These are phyloP conservation scores for Tuber borchii DNA, from an alignment of 495 filamentous ascomycete genomes.

Conservation along the genomic window DNA sequence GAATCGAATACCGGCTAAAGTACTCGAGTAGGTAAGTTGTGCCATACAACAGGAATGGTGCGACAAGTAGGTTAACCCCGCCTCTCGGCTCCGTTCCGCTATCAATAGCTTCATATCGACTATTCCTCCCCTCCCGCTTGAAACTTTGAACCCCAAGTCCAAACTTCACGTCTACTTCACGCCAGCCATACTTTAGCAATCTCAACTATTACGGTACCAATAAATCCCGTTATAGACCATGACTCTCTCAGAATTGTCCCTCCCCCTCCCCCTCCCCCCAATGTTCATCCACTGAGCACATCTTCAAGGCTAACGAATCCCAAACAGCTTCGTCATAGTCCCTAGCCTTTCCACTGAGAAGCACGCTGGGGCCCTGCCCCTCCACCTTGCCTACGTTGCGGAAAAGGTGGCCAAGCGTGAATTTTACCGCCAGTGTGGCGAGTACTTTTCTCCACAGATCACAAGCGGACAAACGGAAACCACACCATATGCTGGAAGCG, in stretches of 20 bases:
- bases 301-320: neutral
- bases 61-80: neutral
- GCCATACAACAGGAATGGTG: neutral
- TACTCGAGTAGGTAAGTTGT: neutral
- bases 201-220: neutral
- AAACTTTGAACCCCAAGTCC: neutral
- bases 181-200: neutral
- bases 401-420: neutral
- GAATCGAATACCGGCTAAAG: neutral
- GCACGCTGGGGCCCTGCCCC: neutral
- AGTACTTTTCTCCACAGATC: neutral
- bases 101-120: neutral
- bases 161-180: neutral
- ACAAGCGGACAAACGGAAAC: neutral
- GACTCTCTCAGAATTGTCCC: conserved; percentile 3
- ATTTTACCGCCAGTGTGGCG: neutral
- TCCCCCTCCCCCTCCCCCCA: neutral
- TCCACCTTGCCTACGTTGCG: neutral
- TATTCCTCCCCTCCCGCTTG: neutral
- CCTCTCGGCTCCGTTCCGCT: neutral
- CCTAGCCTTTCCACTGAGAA: neutral
- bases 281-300: neutral
- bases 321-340: neutral
- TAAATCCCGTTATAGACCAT: neutral
- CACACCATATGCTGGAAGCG: neutral